Evolutionary conservation across 345 rosid species (phyloP).

Genomic region (Mangifera indica): DNA sequence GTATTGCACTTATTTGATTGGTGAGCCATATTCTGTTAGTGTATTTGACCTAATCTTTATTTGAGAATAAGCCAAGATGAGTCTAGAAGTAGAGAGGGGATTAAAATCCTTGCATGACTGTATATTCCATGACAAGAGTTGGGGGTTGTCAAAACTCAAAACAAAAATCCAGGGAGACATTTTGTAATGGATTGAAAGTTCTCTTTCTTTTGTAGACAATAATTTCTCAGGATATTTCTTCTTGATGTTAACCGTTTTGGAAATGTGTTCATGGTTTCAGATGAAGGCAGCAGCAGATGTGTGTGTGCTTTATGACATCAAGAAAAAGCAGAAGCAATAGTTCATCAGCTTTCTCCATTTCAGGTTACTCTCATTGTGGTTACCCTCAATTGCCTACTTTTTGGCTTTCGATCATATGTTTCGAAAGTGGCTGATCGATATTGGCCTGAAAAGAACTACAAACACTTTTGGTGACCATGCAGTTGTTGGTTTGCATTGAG

Average conservation of each 20-base stretch:
- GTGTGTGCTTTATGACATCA: conserved; percentile 74
- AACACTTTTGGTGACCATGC: neutral
- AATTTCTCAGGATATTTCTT: neutral
- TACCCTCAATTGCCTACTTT: neutral
- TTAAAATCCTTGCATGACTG: neutral
- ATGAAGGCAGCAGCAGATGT: conserved; percentile 95
- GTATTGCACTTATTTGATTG: neutral
- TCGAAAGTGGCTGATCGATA: neutral
- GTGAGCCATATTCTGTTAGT: neutral
- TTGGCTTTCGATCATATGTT: neutral
- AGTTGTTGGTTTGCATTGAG: neutral
- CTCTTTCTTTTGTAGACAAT: neutral
- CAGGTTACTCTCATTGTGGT: neutral
- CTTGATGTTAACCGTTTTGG: conserved; percentile 5
- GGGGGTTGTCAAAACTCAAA: neutral
- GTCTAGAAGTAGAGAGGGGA: neutral
- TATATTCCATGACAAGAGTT: too few species aligned
- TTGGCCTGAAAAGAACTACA: neutral
- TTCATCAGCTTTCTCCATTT: neutral
- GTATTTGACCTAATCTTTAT: neutral
- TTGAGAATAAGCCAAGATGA: neutral
- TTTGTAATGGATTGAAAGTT: neutral
- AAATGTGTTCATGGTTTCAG: conserved; percentile 40
- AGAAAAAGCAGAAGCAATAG: conserved; percentile 53
- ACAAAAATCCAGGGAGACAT: neutral